A percentile compares a stretch with the other conserved stretches of the same genome.
These are phyloP conservation scores for Aspergillus melleus DNA, from an alignment of 2,329 filamentous ascomycete genomes.

Conservation along the genomic window DNA sequence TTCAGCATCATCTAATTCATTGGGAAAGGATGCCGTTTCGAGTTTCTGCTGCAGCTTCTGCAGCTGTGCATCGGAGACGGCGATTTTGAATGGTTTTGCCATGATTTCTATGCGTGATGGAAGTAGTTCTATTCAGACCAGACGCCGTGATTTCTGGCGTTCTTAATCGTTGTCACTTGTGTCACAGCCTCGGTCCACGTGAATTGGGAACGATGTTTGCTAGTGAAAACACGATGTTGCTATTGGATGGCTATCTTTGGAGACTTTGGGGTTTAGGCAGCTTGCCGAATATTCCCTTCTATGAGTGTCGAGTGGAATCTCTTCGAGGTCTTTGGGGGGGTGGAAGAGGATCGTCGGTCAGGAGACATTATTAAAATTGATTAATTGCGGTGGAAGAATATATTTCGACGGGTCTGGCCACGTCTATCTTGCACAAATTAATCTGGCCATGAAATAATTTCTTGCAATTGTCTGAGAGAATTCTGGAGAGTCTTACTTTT, in stretches of 20 bases:
- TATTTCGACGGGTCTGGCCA: background rate
- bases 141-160: background rate
- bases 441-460: too few relatives aligned
- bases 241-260: background rate
- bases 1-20: constrained; percentile 53
- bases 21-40: constrained; percentile 54
- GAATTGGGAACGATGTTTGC: background rate
- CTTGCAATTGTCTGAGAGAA: too few relatives aligned
- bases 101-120: background rate
- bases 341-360: background rate
- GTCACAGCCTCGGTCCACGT: constrained; percentile 5
- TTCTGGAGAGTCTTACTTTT: too few relatives aligned
- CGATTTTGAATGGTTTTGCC: constrained; percentile 48
- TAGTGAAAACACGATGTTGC: background rate
- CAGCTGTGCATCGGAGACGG: constrained; percentile 54
- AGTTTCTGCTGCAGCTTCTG: constrained; percentile 59
- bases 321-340: too few relatives aligned
- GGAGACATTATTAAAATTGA: background rate
- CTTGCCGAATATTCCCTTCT: too few relatives aligned
- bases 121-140: background rate
- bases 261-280: background rate
- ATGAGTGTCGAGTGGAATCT: too few relatives aligned
- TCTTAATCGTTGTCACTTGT: background rate
- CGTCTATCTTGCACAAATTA: background rate
- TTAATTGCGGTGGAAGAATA: background rate